These are phyloP conservation scores for Lonicera japonica DNA, from an alignment of 129 eudicot genomes.

Conservation along the genomic window DNA sequence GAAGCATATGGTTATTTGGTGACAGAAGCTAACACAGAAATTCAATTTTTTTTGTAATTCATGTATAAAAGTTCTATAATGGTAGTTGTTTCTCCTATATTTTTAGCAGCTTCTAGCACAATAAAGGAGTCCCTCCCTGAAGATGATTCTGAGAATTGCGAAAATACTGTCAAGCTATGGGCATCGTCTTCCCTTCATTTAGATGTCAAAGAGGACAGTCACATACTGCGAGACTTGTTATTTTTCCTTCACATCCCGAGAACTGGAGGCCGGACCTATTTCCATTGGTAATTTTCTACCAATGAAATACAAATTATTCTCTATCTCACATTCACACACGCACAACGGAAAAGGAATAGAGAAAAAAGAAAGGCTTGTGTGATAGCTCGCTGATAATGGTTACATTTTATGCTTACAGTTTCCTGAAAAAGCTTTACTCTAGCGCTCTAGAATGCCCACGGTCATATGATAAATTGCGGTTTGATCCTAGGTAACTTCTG, in stretches of 20 bases:
- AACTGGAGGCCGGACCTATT: slow-evolving; percentile 92
- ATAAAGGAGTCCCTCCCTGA: slow-evolving; percentile 31
- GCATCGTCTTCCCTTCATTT: slow-evolving; percentile 55
- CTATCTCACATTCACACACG: neutral
- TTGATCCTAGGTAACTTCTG: slow-evolving; percentile 62
- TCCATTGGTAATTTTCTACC: slow-evolving; percentile 45
- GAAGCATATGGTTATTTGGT: neutral
- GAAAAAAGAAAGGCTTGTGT: neutral
- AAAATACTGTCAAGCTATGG: slow-evolving; percentile 63
- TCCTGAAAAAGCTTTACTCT: slow-evolving; percentile 73
- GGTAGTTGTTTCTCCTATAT: neutral
- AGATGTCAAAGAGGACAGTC: slow-evolving; percentile 46
- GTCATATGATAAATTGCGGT: slow-evolving; percentile 85
- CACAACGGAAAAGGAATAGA: neutral
- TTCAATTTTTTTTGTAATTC: neutral
- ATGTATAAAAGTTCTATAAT: neutral
- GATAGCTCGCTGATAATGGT: neutral
- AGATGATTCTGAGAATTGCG: slow-evolving; percentile 48
- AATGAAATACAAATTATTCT: neutral
- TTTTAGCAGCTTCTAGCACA: slow-evolving; percentile 25
- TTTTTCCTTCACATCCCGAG: slow-evolving; percentile 95
- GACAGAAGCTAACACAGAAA: neutral
- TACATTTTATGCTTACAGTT: slow-evolving; percentile 39
- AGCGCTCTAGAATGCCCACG: slow-evolving; percentile 80
- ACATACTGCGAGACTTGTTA: slow-evolving; percentile 58